phyloP scores from a whole-genome alignment of 2,329 filamentous ascomycete species.

The Arthrobotrys sinensis region DNA sequence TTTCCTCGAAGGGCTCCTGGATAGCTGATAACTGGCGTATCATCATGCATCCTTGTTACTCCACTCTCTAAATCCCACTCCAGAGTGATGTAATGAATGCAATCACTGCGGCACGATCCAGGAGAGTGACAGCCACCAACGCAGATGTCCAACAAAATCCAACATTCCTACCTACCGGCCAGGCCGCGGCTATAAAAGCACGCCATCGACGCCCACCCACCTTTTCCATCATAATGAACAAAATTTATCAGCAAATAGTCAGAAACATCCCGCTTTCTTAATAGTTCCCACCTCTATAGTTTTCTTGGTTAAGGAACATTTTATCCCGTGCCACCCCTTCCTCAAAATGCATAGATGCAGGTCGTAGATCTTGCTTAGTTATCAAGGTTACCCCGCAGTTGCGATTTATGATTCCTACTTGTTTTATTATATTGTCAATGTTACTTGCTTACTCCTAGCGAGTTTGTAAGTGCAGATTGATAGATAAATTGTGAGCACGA shows the following conservation, averaged over 20 bases:
- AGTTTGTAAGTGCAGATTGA: not conserved
- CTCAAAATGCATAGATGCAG: slow-evolving; percentile 9
- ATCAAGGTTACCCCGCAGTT: slow-evolving; percentile 39
- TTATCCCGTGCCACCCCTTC: slow-evolving; percentile 27
- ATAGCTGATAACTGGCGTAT: not conserved
- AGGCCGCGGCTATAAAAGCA: slow-evolving; percentile 39
- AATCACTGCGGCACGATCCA: not conserved
- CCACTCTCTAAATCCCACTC: too few species aligned
- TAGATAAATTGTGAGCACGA: slow-evolving; percentile 35
- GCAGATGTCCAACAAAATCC: slow-evolving; percentile 26
- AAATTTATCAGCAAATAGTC: slow-evolving; percentile 40
- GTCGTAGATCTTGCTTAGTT: slow-evolving; percentile 31
- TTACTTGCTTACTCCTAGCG: too few species aligned
- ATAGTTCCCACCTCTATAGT: not conserved
- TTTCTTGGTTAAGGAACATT: not conserved
- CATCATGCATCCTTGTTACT: not conserved
- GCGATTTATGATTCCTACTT: not conserved
- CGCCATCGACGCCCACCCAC: slow-evolving; percentile 44
- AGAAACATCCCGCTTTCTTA: slow-evolving; percentile 1
- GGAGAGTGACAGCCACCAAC: not conserved
- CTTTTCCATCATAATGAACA: not conserved
- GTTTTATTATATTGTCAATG: not conserved
- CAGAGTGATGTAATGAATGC: not conserved
- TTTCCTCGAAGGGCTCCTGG: not conserved
- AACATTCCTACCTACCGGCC: slow-evolving; percentile 1